These are phyloP conservation scores for Podila horticola DNA, from an alignment of 192 early-diverging fungal species.

Conservation along the genomic window DNA sequence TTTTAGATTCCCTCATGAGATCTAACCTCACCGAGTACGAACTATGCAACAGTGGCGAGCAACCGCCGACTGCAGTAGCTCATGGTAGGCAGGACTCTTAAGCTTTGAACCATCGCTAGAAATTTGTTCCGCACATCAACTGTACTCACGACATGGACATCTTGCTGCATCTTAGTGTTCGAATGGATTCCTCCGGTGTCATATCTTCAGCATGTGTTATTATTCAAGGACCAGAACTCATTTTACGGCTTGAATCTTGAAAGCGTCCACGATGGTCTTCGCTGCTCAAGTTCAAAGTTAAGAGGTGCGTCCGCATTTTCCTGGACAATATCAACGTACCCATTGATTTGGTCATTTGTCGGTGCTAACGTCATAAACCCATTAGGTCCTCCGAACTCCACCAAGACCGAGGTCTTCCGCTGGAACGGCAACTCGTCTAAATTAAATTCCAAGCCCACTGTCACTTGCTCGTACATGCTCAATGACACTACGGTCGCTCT, in stretches of 20 bases:
- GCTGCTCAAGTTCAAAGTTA: slow-evolving; percentile 11
- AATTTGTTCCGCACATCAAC: no score
- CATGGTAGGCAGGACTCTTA: neutral
- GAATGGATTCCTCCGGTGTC: neutral
- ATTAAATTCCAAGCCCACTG: neutral
- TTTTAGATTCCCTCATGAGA: no score
- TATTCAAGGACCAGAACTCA: neutral
- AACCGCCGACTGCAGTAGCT: neutral
- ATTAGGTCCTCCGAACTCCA: neutral
- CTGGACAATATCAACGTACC: no score
- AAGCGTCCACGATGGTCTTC: slow-evolving; percentile 8
- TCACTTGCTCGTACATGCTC: slow-evolving; percentile 61
- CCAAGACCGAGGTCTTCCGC: neutral
- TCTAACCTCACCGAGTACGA: neutral
- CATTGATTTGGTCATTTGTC: no score
- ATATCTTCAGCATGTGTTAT: neutral
- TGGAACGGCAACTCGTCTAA: neutral
- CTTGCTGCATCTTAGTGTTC: neutral
- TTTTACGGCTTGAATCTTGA: neutral
- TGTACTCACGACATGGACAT: no score
- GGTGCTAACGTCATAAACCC: no score
- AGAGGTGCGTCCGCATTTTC: no score
- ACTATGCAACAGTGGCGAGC: neutral
- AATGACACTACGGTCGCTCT: slow-evolving; percentile 70
- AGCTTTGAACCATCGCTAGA: neutral